A percentile compares a stretch with the other conserved stretches of the same genome.
These are phyloP conservation scores for Beauveria sp. DNA, from an alignment of 2,329 filamentous ascomycete genomes.

Conservation along the genomic window DNA sequence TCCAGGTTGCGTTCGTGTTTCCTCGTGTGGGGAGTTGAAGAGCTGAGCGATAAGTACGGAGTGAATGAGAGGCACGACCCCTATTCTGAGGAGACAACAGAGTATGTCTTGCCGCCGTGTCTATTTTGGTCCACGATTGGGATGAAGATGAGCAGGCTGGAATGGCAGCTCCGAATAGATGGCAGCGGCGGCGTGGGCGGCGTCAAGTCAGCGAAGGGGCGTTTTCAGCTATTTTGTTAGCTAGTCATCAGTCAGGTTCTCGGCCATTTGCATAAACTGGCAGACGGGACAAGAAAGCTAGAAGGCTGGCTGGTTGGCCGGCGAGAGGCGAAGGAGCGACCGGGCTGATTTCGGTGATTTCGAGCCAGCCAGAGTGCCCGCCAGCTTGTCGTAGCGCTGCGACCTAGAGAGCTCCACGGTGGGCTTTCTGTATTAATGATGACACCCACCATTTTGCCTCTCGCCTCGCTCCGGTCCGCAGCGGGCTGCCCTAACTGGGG, in stretches of 20 bases:
- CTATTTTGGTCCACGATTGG: not conserved
- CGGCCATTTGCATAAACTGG: not conserved
- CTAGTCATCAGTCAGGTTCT: too few species aligned
- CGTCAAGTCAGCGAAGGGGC: not conserved
- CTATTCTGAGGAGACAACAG: not conserved
- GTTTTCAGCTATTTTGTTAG: not conserved
- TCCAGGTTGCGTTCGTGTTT: too few species aligned
- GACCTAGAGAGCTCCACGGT: not conserved
- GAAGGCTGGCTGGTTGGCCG: not conserved
- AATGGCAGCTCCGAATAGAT: not conserved
- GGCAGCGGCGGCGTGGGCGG: too few species aligned
- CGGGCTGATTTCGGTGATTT: too few species aligned
- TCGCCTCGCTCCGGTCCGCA: conserved; percentile 10
- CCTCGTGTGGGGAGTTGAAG: too few species aligned
- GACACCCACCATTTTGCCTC: conserved; percentile 3
- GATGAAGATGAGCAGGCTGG: not conserved
- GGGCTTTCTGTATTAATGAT: not conserved
- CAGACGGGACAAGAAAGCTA: not conserved
- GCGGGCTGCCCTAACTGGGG: conserved; percentile 2
- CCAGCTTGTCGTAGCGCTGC: too few species aligned
- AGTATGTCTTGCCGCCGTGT: not conserved
- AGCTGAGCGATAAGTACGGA: too few species aligned
- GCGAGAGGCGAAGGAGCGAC: too few species aligned
- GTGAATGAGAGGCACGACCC: not conserved
- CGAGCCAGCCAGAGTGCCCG: too few species aligned